Conservation (phyloP, 352 stramenopile species). For the Phytophthora aleatoria region DNA sequence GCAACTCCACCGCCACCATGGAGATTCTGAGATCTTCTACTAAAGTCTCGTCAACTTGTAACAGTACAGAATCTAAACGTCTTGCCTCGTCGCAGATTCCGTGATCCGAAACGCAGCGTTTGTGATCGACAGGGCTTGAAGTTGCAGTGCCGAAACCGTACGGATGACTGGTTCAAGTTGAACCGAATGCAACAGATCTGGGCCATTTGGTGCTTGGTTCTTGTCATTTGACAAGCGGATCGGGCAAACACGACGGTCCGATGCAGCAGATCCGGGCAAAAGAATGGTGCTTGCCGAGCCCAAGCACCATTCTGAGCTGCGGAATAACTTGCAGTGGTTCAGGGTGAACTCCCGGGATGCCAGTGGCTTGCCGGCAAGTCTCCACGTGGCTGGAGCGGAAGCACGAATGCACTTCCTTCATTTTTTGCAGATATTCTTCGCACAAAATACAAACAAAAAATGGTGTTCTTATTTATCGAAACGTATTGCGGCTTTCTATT, state of each 20-base stretch:
- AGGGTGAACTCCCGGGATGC: not conserved
- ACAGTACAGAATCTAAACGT: constrained; percentile 14
- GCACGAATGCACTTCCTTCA: too few relatives aligned
- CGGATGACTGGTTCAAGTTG: constrained; percentile 9
- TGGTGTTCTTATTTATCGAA: not conserved
- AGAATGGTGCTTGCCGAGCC: not conserved
- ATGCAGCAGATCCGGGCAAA: constrained; percentile 12
- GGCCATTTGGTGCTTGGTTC: not conserved
- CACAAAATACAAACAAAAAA: too few relatives aligned
- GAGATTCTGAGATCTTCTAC: constrained; percentile 24
- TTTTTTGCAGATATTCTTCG: too few relatives aligned
- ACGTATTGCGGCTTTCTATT: constrained; percentile 14
- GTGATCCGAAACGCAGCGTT: constrained; percentile 10
- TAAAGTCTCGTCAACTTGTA: constrained; percentile 31
- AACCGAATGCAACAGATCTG: constrained; percentile 24
- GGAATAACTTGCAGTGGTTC: not conserved
- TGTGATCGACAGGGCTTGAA: constrained; percentile 15
- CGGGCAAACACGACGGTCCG: constrained; percentile 5
- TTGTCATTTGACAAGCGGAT: not conserved
- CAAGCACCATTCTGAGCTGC: not conserved
- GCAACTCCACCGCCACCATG: constrained; percentile 20
- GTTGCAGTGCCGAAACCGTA: constrained; percentile 22
- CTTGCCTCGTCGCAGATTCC: constrained; percentile 25
- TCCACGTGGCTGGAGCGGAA: constrained; percentile 3
- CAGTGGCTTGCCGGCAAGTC: not conserved